Base-by-base conservation (phyloP, 176 grass and related monocot species). In the Pharus latifolius region DNA sequence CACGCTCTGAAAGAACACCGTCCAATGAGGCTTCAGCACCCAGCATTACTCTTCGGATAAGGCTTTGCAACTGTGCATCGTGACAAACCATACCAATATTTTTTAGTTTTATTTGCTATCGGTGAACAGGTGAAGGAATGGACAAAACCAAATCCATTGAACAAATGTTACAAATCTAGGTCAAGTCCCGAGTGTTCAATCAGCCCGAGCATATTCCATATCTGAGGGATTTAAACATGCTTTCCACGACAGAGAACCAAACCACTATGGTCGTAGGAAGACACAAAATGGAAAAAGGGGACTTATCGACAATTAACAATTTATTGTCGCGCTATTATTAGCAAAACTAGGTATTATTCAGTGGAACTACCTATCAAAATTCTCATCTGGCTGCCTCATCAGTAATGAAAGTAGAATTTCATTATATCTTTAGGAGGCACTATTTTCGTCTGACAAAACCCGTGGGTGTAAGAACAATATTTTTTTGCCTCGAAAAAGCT, bases 111-210 rank as follows among this genome's bases (percentile, higher is more conserved):
- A 76, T 75, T 81, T 86, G 45, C 48, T 57, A 17, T 81, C 65
- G 43, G 45, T 24, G 47, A 42, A 51, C 65, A 76, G 71, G 18
- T 10, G 49, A 49, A 22, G 52, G 48, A 23, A 45, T 18, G 30
- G 56, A 76, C 60, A 76, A 68, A 75, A 58, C 70, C 65, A 86
- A 69, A 70, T 86, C 64, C 65, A 56, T 86, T 76, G 71, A 71
- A 86, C 77, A 76, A 58, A 81, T 81, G 64, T 71, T 65, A 86
- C 77, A 76, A 58, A 81, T 81, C 72, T 71, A 28, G 23, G 47
- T 38, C 54, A 35, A 10, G 62, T 45, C 1, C 8, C 10, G 22
- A 37, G 77, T 55, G 42, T 62, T 75, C 14, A 64, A 76, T 71
- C 41, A 69, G 17, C 77, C 16, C 23, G 83, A 64, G 57, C 42